These are phyloP conservation scores for Thelephora aurantiotincta DNA, from an alignment of 768 basidiomycete species.

Conservation along the genomic window DNA sequence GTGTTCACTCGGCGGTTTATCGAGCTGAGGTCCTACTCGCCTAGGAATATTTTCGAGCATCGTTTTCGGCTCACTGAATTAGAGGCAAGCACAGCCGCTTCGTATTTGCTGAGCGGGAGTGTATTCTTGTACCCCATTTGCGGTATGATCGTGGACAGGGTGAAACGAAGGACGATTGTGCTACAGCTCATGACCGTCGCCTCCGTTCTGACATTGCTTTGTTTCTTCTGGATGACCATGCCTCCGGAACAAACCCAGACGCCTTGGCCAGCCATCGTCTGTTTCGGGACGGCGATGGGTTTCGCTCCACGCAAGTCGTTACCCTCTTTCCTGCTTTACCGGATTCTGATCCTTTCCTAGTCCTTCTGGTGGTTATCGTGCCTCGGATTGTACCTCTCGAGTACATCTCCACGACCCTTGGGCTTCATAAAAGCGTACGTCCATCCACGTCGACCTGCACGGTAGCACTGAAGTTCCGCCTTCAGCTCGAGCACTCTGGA, in stretches of 20 bases:
- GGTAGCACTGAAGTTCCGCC: not conserved
- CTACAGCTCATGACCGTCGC: constrained; percentile 44
- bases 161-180: constrained; percentile 42
- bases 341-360: constrained; percentile 19
- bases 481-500: constrained; percentile 61
- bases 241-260: constrained; percentile 43
- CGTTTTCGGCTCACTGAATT: constrained; percentile 48
- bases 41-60: constrained; percentile 58
- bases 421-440: constrained; percentile 64
- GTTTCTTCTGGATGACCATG: constrained; percentile 53
- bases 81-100: constrained; percentile 48
- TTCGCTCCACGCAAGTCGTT: constrained; percentile 47
- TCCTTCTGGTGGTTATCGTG: constrained; percentile 61
- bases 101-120: constrained; percentile 58
- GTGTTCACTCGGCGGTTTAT: not conserved
- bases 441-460: not conserved
- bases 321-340: not conserved
- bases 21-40: not conserved
- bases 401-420: constrained; percentile 67
- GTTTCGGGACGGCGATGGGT: constrained; percentile 57
- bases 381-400: constrained; percentile 56
- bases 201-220: constrained; percentile 41
- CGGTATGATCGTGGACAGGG: constrained; percentile 50
- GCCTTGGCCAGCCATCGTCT: constrained; percentile 44
- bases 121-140: constrained; percentile 57